These are phyloP conservation scores for Solanum hybrid DNA, from an alignment of 305 asterid species.

Conservation along the genomic window DNA sequence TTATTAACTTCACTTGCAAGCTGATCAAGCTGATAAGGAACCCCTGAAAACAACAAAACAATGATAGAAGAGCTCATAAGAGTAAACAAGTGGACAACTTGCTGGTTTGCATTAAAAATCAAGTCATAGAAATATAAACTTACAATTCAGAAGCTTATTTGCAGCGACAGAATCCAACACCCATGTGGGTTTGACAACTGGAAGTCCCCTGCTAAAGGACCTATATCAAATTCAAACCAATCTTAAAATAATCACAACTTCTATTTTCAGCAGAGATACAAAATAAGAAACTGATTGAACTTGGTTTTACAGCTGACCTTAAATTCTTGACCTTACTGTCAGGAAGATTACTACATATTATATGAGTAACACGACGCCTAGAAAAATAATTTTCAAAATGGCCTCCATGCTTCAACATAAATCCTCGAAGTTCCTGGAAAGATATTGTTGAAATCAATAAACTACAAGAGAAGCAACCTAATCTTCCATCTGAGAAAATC, in stretches of 20 bases:
- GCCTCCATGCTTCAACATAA: conserved; percentile 88
- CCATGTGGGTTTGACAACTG: conserved; percentile 93
- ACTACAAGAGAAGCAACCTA: not conserved
- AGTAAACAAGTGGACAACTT: not conserved
- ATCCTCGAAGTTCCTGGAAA: conserved; percentile 81
- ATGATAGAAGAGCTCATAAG: not conserved
- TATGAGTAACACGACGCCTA: conserved; percentile 75
- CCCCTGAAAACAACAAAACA: conserved; percentile 40
- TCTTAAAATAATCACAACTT: not conserved
- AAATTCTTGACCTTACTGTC: conserved; percentile 90
- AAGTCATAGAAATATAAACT: conserved; percentile 16
- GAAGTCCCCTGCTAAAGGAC: conserved; percentile 96
- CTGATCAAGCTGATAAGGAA: conserved; percentile 87
- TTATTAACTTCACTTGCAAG: conserved; percentile 45
- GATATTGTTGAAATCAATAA: not conserved
- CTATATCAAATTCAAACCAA: conserved; percentile 23
- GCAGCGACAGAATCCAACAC: conserved; percentile 83
- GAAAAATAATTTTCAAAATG: conserved; percentile 85
- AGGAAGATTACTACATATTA: conserved; percentile 93
- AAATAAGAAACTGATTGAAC: not conserved
- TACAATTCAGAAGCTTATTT: conserved; percentile 77
- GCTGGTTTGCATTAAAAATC: not conserved
- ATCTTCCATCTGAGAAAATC: not conserved
- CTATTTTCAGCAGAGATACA: not conserved
- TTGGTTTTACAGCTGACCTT: conserved; percentile 39